Evolutionary conservation across 140 eudicot genomes (phyloP), one percentile per base, ranked within the genome.

Genomic region (Flaveria floridana): DNA sequence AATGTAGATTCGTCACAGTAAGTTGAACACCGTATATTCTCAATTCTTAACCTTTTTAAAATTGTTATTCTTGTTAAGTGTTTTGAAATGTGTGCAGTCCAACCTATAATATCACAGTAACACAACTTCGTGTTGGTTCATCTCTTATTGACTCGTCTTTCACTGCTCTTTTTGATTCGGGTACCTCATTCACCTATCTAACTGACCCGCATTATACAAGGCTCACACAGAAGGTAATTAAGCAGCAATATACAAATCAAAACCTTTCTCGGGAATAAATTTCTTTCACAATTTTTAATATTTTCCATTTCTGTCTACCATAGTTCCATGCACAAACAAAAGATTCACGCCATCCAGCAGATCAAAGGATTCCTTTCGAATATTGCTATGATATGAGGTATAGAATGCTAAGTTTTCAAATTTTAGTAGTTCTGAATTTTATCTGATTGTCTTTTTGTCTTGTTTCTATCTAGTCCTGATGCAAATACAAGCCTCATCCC

Each of bases 331-430:
- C 81, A 19, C 96, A 89, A 69, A 72, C 79, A 16, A 81, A 77
- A 85, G 96, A 89, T 76, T 79, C 71, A 75, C 82, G 90, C 48
- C 96, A 78, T 65, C 93, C 92, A 44, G 71, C 87, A 23, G 97
- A 93, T 85, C 79, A 85, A 58, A 90, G 96, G 89, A 86, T 93
- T 68, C 98, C 97, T 34, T 93, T 93, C 23, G 95, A 90, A 74
- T 93, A 84, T 76, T 93, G 98, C 78, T 93, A 93, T 79, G 89
- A 80, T 71, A 90, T 93, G 98, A 90, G 96, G 98, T 93, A 68
- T 57, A 53, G 5, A n/a, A 9, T 79, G 9, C 21, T 79, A 14
- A 15, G 1, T 28, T 13, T 73, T 19, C 7, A 4, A 25, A 26
- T 15, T 46, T 4, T 72, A 7, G 34, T 34, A 42, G 67, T 19